These are phyloP conservation scores for Chrysanthemum lavandulifolium DNA, from an alignment of 129 eudicot genomes.

Conservation along the genomic window DNA sequence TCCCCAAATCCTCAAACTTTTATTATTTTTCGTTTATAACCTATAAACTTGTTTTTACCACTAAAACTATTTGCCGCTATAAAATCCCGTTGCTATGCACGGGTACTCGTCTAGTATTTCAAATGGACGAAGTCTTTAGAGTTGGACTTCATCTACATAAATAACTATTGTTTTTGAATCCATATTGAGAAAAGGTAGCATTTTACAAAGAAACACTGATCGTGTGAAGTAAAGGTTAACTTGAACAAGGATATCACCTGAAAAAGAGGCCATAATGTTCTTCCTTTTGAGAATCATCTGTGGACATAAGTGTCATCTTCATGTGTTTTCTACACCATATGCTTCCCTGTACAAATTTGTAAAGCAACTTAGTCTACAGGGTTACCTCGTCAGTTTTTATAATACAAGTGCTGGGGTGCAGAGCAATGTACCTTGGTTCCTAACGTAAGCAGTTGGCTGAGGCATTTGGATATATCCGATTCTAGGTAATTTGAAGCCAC, in stretches of 20 bases:
- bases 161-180: neutral
- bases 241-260: constrained; percentile 45
- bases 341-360: too few relatives aligned
- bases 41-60: too few relatives aligned
- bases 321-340: constrained; percentile 18
- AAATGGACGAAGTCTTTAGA: neutral
- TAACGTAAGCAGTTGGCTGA: constrained; percentile 48
- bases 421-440: constrained; percentile 53
- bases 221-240: neutral
- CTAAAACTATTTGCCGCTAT: too few relatives aligned
- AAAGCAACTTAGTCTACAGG: neutral
- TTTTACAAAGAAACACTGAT: neutral
- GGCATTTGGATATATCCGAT: constrained; percentile 50
- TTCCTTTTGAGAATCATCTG: constrained; percentile 85
- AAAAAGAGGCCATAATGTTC: constrained; percentile 64
- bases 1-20: too few relatives aligned
- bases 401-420: neutral
- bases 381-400: constrained; percentile 2
- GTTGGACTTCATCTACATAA: neutral
- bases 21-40: too few relatives aligned
- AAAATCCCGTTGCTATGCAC: constrained; percentile 32
- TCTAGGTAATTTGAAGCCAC: constrained; percentile 72
- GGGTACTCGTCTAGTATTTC: too few relatives aligned
- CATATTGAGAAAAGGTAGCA: neutral
- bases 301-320: constrained; percentile 85